phyloP scores from a whole-genome alignment of 2,329 filamentous ascomycete genomes.

The Calonectria hawksworthii region DNA sequence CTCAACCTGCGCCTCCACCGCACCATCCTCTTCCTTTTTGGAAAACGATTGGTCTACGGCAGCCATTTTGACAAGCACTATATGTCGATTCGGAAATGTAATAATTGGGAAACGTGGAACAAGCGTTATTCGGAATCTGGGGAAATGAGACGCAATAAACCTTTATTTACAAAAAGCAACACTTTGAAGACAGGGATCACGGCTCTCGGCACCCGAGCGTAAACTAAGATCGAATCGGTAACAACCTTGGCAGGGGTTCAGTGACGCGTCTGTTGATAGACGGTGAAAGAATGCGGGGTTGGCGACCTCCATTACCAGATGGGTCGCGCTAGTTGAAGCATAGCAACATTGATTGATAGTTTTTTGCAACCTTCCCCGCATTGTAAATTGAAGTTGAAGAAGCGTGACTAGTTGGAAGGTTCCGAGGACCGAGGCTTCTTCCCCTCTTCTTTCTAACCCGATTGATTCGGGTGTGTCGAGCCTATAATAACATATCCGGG shows the following conservation, averaged over 20 bases:
- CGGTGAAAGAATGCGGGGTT: not conserved
- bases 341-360: not conserved
- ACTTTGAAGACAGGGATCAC: not conserved
- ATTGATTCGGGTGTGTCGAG: not conserved
- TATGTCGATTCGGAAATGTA: not conserved
- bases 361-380: constrained; percentile 7
- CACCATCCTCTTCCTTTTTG: not conserved
- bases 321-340: not conserved
- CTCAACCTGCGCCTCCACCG: not conserved
- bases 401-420: not conserved
- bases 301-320: not conserved
- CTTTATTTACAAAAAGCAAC: not conserved
- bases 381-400: not conserved
- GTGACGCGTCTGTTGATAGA: constrained; percentile 3
- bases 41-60: not conserved
- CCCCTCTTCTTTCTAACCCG: not conserved
- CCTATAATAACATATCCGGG: not conserved
- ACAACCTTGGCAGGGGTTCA: not conserved
- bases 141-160: not conserved
- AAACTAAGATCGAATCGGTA: not conserved
- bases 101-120: not conserved
- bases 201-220: not conserved
- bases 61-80: not conserved
- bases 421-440: constrained; percentile 13
- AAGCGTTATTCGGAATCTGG: not conserved